Conservation (phyloP, 352 stramenopile species). For the Globisporangium middletonii region DNA sequence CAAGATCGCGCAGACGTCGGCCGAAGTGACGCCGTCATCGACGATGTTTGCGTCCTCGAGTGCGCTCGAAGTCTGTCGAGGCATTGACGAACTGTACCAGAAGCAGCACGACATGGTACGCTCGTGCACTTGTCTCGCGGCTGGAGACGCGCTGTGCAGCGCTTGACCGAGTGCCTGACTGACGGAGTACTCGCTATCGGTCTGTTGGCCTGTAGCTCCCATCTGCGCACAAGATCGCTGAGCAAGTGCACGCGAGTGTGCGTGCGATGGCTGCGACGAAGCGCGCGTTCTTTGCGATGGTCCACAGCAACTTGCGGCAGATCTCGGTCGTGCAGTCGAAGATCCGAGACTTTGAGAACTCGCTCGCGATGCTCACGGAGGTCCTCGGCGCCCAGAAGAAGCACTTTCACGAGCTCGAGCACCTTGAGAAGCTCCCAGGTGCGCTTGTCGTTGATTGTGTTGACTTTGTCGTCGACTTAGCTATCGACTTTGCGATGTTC, state of each 20-base stretch:
- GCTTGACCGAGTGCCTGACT: neutral
- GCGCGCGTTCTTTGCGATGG: constrained; percentile 36
- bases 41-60: constrained; percentile 78
- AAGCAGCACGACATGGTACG: constrained; percentile 70
- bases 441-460: constrained; percentile 1
- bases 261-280: constrained; percentile 53
- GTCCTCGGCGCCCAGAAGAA: constrained; percentile 70
- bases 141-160: constrained; percentile 2
- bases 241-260: constrained; percentile 53
- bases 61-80: constrained; percentile 75
- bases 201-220: constrained; percentile 33
- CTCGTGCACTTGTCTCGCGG: neutral
- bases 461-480: neutral
- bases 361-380: constrained; percentile 74
- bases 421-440: constrained; percentile 77
- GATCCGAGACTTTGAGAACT: constrained; percentile 88
- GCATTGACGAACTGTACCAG: constrained; percentile 74
- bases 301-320: constrained; percentile 57
- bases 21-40: constrained; percentile 42
- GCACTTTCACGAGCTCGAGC: constrained; percentile 82
- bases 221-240: constrained; percentile 50
- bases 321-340: constrained; percentile 80
- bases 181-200: neutral
- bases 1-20: constrained; percentile 63
- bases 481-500: no score